Evolutionary conservation across 2,329 filamentous ascomycete species (phyloP).

Genomic region (Ophiostoma triangulosporum): DNA sequence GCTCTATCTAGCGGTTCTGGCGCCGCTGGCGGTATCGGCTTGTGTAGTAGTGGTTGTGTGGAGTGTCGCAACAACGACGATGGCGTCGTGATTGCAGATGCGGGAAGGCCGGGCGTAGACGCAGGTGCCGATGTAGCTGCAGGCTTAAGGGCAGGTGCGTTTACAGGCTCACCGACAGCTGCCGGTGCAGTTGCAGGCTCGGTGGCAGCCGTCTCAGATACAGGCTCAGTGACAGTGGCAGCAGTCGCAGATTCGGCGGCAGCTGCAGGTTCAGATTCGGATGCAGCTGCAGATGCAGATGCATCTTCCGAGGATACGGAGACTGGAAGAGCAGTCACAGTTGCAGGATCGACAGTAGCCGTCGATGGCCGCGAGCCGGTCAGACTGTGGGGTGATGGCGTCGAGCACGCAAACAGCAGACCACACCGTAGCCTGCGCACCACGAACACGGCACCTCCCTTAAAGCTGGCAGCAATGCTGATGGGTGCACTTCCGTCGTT

Average conservation of each 20-base stretch:
- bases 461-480: slow-evolving; percentile 42
- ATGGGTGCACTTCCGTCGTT: slow-evolving; percentile 12
- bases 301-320: background rate
- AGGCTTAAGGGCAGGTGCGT: no score
- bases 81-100: background rate
- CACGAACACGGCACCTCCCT: slow-evolving; percentile 38
- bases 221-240: background rate
- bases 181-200: no score
- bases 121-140: no score
- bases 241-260: background rate
- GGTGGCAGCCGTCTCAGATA: background rate
- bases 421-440: slow-evolving; percentile 44
- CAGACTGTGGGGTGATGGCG: slow-evolving; percentile 23
- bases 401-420: slow-evolving; percentile 48
- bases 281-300: no score
- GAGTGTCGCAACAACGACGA: slow-evolving; percentile 7
- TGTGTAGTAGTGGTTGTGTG: background rate
- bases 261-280: no score
- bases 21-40: background rate
- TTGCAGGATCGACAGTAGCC: background rate
- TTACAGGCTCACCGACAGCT: no score
- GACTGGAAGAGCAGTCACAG: background rate
- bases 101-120: background rate
- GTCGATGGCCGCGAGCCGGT: slow-evolving; percentile 1
- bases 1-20: background rate